Base-by-base conservation (phyloP, 192 early-diverging fungal genomes). In the Phycomyces blakesleeanus region DNA sequence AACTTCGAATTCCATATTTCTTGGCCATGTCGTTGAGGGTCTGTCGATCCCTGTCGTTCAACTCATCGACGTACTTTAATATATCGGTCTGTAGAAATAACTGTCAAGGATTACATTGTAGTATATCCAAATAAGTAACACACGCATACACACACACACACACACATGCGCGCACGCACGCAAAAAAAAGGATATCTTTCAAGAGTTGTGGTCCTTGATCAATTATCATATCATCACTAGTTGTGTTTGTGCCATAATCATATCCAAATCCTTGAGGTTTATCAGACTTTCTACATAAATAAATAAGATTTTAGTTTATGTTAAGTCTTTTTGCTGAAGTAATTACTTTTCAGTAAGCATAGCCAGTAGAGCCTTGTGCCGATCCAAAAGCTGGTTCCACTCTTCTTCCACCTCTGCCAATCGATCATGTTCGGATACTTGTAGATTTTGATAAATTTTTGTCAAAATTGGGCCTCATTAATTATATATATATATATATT, bases 341-440 rank as follows among this genome's bases (percentile, higher is more conserved):
- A 54, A 40, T 56, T 68, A 71, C 65, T 65, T 42, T 21, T 75
- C 38, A 22, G 59, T 51, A 44, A 74, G 20, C 65, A 76, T 68
- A 5, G 71, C 68, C n/a, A 73, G 44, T 16, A 69, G 22, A 15
- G 77, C 79, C 39, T 78, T 73, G 38, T 76, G 73, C 18, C 74
- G 38, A 21, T 68, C 75, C 37, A 83, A 57, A 20, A 83, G 51
- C n/a, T 82, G 73, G 22, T 77, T 82, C 81, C 81, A 83, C 47
- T 81, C 71, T 40, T 79, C 79, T 24, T 83, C 79, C 11, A 79
- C 76, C 21, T 71, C 60, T 41, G 51, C 60, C 3, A 83, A 63
- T 0, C 79, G 61, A 9, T 70, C 71, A 8, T 66, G 18, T 61
- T 76, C 79, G 4, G 73, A 64, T 2, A 71, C 73, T 76, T 7